Evolutionary conservation across 176 grass and related monocot genomes (phyloP), one percentile per base, ranked within the genome.

Genomic region (Oryza australiensis): DNA sequence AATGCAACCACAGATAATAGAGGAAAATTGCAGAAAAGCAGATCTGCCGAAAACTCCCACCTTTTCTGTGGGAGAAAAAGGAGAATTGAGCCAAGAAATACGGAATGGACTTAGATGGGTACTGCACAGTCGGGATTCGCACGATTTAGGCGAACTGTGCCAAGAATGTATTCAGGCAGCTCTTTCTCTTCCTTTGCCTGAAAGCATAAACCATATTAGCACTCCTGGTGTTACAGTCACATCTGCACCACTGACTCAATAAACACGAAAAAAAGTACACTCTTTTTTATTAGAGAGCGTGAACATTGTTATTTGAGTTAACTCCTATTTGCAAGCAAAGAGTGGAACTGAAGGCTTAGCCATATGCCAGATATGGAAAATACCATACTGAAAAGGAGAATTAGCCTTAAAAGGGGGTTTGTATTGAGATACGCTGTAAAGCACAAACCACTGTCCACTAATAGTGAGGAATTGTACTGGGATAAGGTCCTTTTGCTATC

Each of bases 91-190:
- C 4, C 7, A 64, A 46, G 34, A 46, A 30, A 75, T 68, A 11
- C 2, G 38, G 37, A 49, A n/a, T 76, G 3, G 46, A 48, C 53
- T 81, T 84, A 93, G 34, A 95, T 75, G 16, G 76, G 32, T 11
- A 83, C 72, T 53, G 95, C 95, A 60, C 82, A 82, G 35, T 93
- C 88, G 0, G 84, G 82, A 83, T 82, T 91, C 62, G 91, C 75
- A 11, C 87, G 92, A 12, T 95, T 98, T 64, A 98, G 80, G 15
- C 88, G 86, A 51, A 98, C 92, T 38, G 95, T 93, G 42, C 95
- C 95, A 75, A 98, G 87, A 85, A 98, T 88, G 83, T 95, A 98
- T 79, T 98, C 95, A 15, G 95, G 95, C 42, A 98, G 87, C 88
- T 95, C 95, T n/a, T 60, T 86, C 82, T 93, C 95, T 76, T 98